Evolutionary conservation across 768 basidiomycete genomes (phyloP), one percentile per base, ranked within the genome.

Genomic region (Tricholoma bakamatsutake): DNA sequence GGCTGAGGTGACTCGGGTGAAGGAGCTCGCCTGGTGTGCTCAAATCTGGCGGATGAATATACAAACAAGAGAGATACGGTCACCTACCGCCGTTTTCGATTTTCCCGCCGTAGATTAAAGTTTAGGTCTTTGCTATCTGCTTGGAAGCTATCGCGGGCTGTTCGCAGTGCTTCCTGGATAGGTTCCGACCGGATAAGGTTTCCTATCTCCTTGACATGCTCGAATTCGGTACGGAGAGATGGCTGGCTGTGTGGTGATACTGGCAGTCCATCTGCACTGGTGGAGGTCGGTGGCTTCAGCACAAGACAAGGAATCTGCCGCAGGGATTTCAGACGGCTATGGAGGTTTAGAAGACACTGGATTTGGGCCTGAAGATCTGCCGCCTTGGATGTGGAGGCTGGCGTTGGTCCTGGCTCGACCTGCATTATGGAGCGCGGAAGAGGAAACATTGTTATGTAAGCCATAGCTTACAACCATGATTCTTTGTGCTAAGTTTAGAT

Each of bases 1-100:
- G 84, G 81, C 55, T 81, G 78, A 5, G 85, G 84, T 0, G 85
- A 85, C 21, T 78, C 80, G 6, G 83, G 82, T 9, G 83, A 79
- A 21, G 75, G 76, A 1, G 76, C 73, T 9, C 78, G 77, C 59
- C 84, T 80, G 50, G 21, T 24, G n/a, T 24, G 21, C 2, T 24
- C 21, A 24, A 24, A 24, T 24, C 21, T 24, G 21, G 21, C 21
- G 21, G 21, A 24, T 27, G 53, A 18, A 30, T 42, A 34, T 39
- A 31, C n/a, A 51, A 45, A 37, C 51, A 28, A 34, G 40, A 10
- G 42, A 37, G 31, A 49, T 57, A 60, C 61, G 55, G 54, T 45
- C 57, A 71, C 76, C 55, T 62, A 84, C 87, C 79, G 79, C 67
- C 79, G 76, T 64, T 82, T 87, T 63, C 80, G 75, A 40, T 66